Evolutionary conservation across 2,329 filamentous ascomycete species (phyloP).

Genomic region (Parafenestella ontariensis): DNA sequence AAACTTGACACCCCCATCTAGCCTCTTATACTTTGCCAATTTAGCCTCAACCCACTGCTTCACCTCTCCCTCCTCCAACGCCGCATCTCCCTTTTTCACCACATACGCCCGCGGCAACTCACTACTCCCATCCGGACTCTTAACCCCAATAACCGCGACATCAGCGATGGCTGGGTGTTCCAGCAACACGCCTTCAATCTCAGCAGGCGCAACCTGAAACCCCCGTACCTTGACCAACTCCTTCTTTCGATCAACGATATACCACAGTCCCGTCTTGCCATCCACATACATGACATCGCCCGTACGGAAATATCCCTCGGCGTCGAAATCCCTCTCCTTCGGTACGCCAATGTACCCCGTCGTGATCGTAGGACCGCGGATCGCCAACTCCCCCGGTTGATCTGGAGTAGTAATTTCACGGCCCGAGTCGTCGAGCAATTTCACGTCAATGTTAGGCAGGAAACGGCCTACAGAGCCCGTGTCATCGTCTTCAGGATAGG

Average conservation of each 20-base stretch:
- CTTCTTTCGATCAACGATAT: conserved; percentile 75
- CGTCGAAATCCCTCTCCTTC: conserved; percentile 11
- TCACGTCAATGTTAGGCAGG: conserved; percentile 19
- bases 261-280: conserved; percentile 45
- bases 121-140: neutral
- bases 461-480: conserved; percentile 51
- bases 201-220: conserved; percentile 53
- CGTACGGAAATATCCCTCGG: conserved; percentile 26
- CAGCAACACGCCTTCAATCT: conserved; percentile 49
- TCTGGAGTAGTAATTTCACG: conserved; percentile 7
- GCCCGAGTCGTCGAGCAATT: conserved; percentile 21
- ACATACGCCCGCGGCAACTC: neutral
- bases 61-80: neutral
- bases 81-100: neutral
- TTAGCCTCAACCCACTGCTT: neutral
- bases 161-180: conserved; percentile 48
- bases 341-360: conserved; percentile 13
- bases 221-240: conserved; percentile 42
- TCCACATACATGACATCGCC: conserved; percentile 50
- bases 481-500: conserved; percentile 46
- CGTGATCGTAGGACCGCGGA: conserved; percentile 20
- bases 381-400: conserved; percentile 18
- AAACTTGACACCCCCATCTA: neutral
- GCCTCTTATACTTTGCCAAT: neutral
- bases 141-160: conserved; percentile 40